phyloP scores from a whole-genome alignment of 306 rosid species.

The Ormosia emarginata region DNA sequence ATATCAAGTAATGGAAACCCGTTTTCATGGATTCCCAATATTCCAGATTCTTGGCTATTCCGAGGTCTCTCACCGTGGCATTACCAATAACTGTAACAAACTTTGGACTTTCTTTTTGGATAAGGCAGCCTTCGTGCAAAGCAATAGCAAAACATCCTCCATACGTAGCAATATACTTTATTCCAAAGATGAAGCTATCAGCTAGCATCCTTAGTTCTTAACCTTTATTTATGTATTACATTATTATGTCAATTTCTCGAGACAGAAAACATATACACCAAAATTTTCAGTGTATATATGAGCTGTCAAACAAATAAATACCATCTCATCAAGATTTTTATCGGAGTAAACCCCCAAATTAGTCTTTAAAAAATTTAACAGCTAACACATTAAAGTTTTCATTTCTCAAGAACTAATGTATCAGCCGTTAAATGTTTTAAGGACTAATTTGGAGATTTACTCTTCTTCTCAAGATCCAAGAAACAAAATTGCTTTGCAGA shows the following conservation, averaged over 20 bases:
- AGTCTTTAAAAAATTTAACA: too few relatives aligned
- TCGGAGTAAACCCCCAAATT: too few relatives aligned
- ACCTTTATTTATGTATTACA: not conserved
- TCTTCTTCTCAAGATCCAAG: not conserved
- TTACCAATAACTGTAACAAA: not conserved
- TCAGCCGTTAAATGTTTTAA: too few relatives aligned
- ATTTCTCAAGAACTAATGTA: too few relatives aligned
- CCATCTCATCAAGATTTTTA: not conserved
- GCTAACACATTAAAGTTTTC: too few relatives aligned
- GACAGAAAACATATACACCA: not conserved
- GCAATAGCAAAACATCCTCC: slow-evolving; percentile 32
- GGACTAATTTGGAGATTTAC: too few relatives aligned
- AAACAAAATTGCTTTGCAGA: not conserved
- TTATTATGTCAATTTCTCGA: not conserved
- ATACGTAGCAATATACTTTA: slow-evolving; percentile 40
- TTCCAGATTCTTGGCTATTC: slow-evolving; percentile 53
- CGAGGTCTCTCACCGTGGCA: slow-evolving; percentile 15
- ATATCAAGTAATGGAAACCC: slow-evolving; percentile 58
- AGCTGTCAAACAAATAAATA: not conserved
- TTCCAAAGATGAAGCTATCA: slow-evolving; percentile 28
- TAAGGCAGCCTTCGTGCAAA: slow-evolving; percentile 33
- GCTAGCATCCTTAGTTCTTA: not conserved
- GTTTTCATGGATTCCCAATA: slow-evolving; percentile 32
- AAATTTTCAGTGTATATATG: not conserved
- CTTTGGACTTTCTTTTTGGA: slow-evolving; percentile 30